Conservation (phyloP, 805 yeast genomes). For the Myxozyma neotropica region DNA sequence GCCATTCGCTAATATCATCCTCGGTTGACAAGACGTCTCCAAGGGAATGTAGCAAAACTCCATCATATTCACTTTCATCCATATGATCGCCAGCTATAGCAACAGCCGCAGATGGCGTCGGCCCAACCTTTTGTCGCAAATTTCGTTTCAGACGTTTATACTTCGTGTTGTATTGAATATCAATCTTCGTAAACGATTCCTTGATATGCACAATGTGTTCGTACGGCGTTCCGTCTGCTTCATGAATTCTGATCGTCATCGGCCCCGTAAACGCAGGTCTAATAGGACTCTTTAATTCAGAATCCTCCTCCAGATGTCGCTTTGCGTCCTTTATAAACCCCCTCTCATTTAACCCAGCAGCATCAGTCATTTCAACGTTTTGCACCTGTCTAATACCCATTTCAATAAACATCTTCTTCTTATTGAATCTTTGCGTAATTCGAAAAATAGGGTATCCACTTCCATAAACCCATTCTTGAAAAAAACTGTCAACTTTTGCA, state of each 20-base stretch:
- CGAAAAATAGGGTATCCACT: slow-evolving; percentile 87
- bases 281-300: slow-evolving; percentile 21
- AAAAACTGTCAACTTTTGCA: slow-evolving; percentile 76
- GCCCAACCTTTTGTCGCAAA: slow-evolving; percentile 47
- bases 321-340: slow-evolving; percentile 48
- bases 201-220: slow-evolving; percentile 94
- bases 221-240: slow-evolving; percentile 97
- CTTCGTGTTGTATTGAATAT: slow-evolving; percentile 93
- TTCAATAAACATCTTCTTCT: slow-evolving; percentile 89
- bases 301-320: slow-evolving; percentile 32
- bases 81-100: slow-evolving; percentile 21
- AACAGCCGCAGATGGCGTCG: slow-evolving; percentile 23
- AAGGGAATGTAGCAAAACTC: slow-evolving; percentile 55
- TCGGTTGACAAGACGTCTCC: slow-evolving; percentile 75
- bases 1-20: slow-evolving; percentile 70
- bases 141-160: slow-evolving; percentile 77
- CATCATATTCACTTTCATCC: slow-evolving; percentile 35
- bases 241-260: slow-evolving; percentile 95
- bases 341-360: slow-evolving; percentile 43
- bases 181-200: slow-evolving; percentile 81
- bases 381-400: slow-evolving; percentile 93
- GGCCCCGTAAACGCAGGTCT: slow-evolving; percentile 77
- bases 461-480: slow-evolving; percentile 91
- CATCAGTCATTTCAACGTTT: slow-evolving; percentile 54
- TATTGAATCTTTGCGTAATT: slow-evolving; percentile 89